Percentiles rank a stretch among this genome's conserved stretches.
Evolutionary conservation across 495 filamentous ascomycete species (phyloP).

Genomic region (Trichoderma virens): DNA sequence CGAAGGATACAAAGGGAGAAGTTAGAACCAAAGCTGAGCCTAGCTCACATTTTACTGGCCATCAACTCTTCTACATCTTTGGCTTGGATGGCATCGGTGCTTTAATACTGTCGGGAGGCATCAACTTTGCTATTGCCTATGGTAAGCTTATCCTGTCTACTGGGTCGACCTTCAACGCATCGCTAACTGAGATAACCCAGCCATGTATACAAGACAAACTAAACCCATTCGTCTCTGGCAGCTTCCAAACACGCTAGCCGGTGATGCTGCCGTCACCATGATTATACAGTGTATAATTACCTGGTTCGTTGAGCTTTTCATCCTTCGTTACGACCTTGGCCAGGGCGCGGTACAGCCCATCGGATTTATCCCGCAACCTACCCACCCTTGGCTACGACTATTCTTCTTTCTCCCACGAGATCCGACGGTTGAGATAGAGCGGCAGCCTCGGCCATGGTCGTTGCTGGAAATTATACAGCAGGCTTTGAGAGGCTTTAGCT

Average conservation of each 20-base stretch:
- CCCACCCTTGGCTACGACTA: conserved; percentile 13
- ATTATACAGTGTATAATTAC: conserved; percentile 27
- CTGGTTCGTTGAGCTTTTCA: conserved; percentile 21
- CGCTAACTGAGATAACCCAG: conserved; percentile 13
- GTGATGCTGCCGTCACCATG: conserved; percentile 31
- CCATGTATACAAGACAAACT: conserved; percentile 27
- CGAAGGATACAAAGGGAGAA: background rate
- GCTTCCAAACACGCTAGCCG: conserved; percentile 37
- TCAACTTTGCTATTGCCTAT: conserved; percentile 41
- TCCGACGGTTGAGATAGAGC: background rate
- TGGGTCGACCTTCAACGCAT: background rate
- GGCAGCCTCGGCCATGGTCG: conserved; percentile 20
- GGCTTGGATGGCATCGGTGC: conserved; percentile 31
- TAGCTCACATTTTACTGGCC: conserved; percentile 24
- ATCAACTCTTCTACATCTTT: conserved; percentile 35
- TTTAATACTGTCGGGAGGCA: conserved; percentile 29
- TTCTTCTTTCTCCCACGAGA: conserved; percentile 29
- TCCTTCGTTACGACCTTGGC: conserved; percentile 32
- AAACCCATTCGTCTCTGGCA: conserved; percentile 28
- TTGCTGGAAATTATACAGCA: conserved; percentile 15
- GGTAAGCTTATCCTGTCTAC: conserved; percentile 17
- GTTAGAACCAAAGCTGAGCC: conserved; percentile 13
- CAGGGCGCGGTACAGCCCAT: conserved; percentile 31
- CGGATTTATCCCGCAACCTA: conserved; percentile 28
- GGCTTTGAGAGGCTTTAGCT: conserved; percentile 19